Base-by-base conservation (phyloP, 2,329 filamentous ascomycete species). In the Sclerotinia nivalis region DNA sequence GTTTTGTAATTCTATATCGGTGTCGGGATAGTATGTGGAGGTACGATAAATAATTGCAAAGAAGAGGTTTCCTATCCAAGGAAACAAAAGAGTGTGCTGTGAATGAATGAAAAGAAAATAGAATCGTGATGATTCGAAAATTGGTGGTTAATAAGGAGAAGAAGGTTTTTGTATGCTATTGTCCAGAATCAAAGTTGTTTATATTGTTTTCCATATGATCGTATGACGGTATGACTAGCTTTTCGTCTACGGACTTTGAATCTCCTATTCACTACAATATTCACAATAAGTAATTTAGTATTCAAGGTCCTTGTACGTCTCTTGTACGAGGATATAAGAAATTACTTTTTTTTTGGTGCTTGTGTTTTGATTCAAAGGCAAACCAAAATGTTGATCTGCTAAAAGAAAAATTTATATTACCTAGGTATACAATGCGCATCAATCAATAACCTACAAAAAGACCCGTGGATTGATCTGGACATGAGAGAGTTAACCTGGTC, bases 41-140 rank as follows among this genome's bases (percentile, higher is more conserved):
- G 15, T 31, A 31, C 37, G 5, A n/a, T 34, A 64, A 34, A 47
- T n/a, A 56, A 28, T 15, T 22, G 31, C 22, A 40, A 28, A 54
- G 49, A 28, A 28, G 28, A 31, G 7, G 6, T 28, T 68, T 49
- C 55, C 22, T 47, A 10, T 60, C n/a, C 20, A 61, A 22, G 20
- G 55, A 37, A 52, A 18, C n/a, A 50, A 68, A 68, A 20, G 55
- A 68, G 43, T 49, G 55, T 68, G 31, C 18, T 68, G 55, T 37
- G 66, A 68, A 68, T 64, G 31, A 37, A 52, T 50, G 43, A 34
- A 34, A 47, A 15, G 18, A 28, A 67, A 61, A 50, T 1, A 25
- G 54, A 43, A 68, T 68, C 55, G 55, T 50, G 15, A 52, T 68
- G 66, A 68, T 60, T 68, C 54, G 12, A 37, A 61, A 47, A n/a